Percentiles rank a stretch among this genome's conserved stretches.
These are phyloP conservation scores for Thelonectria discophora DNA, from an alignment of 2,329 filamentous ascomycete genomes.

Conservation along the genomic window DNA sequence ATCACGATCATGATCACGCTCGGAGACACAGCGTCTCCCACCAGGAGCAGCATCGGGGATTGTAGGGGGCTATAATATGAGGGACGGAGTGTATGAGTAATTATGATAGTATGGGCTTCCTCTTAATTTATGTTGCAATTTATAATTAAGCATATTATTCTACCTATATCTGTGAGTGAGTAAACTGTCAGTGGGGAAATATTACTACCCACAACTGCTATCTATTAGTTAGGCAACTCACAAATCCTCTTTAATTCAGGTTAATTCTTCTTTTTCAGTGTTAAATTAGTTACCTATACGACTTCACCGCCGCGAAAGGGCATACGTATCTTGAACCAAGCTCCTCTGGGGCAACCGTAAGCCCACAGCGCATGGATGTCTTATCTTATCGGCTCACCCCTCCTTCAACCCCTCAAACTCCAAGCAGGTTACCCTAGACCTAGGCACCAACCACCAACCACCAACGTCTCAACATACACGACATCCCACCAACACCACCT, in stretches of 20 bases:
- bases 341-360: neutral
- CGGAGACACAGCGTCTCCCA: slow-evolving; percentile 58
- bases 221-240: no score
- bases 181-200: no score
- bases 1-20: slow-evolving; percentile 53
- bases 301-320: slow-evolving; percentile 9
- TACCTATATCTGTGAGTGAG: no score
- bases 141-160: no score
- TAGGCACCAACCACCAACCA: neutral
- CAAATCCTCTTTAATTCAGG: no score
- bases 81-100: slow-evolving; percentile 15
- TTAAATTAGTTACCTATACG: no score
- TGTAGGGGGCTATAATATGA: slow-evolving; percentile 45
- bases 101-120: slow-evolving; percentile 23
- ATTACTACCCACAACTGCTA: no score
- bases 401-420: neutral
- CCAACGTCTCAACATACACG: neutral
- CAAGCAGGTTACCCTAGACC: slow-evolving; percentile 20
- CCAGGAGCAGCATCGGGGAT: slow-evolving; percentile 59
- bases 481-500: neutral
- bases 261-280: no score
- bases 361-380: slow-evolving; percentile 4
- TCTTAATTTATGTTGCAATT: slow-evolving; percentile 15
- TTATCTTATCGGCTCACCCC: slow-evolving; percentile 20
- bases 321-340: no score